These are phyloP conservation scores for Fraxinus quadrangulata DNA, from an alignment of 257 asterid species.

Conservation along the genomic window DNA sequence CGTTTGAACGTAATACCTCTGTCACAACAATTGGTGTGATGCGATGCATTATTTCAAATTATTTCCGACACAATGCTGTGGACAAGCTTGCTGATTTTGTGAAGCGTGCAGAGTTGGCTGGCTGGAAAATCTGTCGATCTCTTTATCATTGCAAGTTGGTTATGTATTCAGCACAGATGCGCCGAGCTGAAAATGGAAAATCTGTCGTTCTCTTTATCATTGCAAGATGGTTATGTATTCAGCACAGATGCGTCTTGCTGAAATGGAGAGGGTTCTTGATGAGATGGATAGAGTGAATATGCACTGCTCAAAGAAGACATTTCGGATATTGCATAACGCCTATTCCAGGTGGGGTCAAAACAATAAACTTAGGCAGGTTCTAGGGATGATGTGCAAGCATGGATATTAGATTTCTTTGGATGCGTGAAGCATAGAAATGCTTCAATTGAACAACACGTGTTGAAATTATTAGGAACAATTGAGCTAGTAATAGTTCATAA, in stretches of 20 bases:
- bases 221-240: slow-evolving; percentile 82
- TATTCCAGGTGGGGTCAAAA: slow-evolving; percentile 53
- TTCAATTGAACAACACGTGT: slow-evolving; percentile 1
- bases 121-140: slow-evolving; percentile 77
- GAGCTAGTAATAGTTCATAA: slow-evolving; percentile 18
- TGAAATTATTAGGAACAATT: slow-evolving; percentile 28
- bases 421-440: slow-evolving; percentile 23
- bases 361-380: slow-evolving; percentile 59
- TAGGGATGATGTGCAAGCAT: slow-evolving; percentile 68
- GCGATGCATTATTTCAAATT: slow-evolving; percentile 63
- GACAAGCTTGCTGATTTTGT: slow-evolving; percentile 72
- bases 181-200: slow-evolving; percentile 76
- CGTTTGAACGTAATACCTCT: slow-evolving; percentile 52
- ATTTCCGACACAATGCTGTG: slow-evolving; percentile 70
- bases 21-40: slow-evolving; percentile 44
- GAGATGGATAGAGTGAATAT: slow-evolving; percentile 70
- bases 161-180: slow-evolving; percentile 64
- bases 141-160: slow-evolving; percentile 88
- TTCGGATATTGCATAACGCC: slow-evolving; percentile 58
- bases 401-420: slow-evolving; percentile 48
- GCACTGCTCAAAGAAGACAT: slow-evolving; percentile 52
- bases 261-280: slow-evolving; percentile 78
- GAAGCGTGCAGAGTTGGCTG: slow-evolving; percentile 61
- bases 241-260: slow-evolving; percentile 61
- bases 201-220: slow-evolving; percentile 76